A percentile compares a stretch with the other conserved stretches of the same genome.
Conservation (phyloP, 106 monocot genomes). For the Posidonia australis region DNA sequence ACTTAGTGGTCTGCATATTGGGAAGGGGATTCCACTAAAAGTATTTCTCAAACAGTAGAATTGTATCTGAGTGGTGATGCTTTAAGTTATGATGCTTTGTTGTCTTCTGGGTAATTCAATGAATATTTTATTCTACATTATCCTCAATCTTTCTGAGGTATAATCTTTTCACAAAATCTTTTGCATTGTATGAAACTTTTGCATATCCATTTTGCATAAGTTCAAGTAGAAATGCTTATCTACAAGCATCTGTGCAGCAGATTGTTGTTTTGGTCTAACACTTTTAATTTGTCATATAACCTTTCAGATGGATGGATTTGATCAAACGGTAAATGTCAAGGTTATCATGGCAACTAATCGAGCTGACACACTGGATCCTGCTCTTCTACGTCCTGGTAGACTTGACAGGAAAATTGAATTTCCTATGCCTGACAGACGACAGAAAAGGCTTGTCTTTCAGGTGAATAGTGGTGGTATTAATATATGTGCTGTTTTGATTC, state of each 20-base stretch:
- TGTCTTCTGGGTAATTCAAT: too few species aligned
- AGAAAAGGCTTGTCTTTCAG: conserved; percentile 94
- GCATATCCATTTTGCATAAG: too few species aligned
- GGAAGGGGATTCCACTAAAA: too few species aligned
- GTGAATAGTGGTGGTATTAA: conserved; percentile 14
- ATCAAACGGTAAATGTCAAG: conserved; percentile 96
- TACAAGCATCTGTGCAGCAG: not conserved
- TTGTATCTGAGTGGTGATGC: too few species aligned
- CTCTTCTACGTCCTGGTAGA: conserved; percentile 85
- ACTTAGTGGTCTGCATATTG: too few species aligned
- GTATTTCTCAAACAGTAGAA: too few species aligned
- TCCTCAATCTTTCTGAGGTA: too few species aligned
- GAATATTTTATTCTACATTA: too few species aligned
- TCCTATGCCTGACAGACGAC: conserved; percentile 80
- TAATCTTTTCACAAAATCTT: too few species aligned
- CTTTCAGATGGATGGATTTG: conserved; percentile 96
- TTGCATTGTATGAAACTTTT: not conserved
- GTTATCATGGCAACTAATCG: conserved; percentile 99
- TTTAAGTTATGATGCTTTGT: too few species aligned
- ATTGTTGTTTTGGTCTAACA: too few species aligned
- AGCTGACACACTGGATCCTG: conserved; percentile 93
- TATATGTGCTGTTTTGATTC: not conserved
- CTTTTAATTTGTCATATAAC: not conserved
- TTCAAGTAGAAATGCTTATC: too few species aligned
- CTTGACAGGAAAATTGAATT: conserved; percentile 97